phyloP scores from a whole-genome alignment of 345 rosid species.

The Iberis pinnata region DNA sequence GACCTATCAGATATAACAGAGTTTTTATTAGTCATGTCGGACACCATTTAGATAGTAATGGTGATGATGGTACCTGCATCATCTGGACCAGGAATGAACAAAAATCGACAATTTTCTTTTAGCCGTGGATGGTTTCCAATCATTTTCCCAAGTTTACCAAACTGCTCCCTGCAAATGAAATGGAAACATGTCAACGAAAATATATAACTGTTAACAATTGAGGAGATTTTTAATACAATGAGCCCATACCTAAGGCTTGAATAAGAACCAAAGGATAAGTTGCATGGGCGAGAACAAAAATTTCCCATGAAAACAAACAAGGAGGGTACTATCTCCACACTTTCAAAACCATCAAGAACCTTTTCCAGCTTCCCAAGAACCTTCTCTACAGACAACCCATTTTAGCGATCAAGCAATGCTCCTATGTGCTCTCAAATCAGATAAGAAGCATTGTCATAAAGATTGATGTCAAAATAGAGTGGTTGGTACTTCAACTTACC shows the following conservation, averaged over 20 bases:
- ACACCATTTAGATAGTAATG: not conserved
- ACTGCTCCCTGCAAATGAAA: constrained; percentile 45
- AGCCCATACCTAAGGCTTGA: constrained; percentile 62
- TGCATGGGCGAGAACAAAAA: constrained; percentile 76
- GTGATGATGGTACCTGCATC: constrained; percentile 62
- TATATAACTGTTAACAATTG: not conserved
- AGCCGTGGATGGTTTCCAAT: constrained; percentile 67
- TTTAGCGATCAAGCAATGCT: constrained; percentile 33
- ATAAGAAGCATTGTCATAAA: not conserved
- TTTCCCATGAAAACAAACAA: constrained; percentile 96
- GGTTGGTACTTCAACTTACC: constrained; percentile 37
- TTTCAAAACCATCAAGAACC: constrained; percentile 75
- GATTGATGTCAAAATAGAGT: constrained; percentile 8
- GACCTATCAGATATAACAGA: constrained; percentile 46
- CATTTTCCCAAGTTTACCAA: constrained; percentile 75
- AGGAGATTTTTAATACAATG: not conserved
- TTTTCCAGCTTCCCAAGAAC: constrained; percentile 63
- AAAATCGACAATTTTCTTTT: constrained; percentile 69
- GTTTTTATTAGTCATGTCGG: constrained; percentile 16
- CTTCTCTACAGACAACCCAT: constrained; percentile 54
- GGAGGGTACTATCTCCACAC: constrained; percentile 72
- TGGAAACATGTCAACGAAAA: not conserved
- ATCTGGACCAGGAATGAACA: constrained; percentile 87
- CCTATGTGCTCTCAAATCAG: not conserved
- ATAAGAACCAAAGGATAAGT: constrained; percentile 67